Conservation (phyloP, 306 rosid species). For the Cercis canadensis region DNA sequence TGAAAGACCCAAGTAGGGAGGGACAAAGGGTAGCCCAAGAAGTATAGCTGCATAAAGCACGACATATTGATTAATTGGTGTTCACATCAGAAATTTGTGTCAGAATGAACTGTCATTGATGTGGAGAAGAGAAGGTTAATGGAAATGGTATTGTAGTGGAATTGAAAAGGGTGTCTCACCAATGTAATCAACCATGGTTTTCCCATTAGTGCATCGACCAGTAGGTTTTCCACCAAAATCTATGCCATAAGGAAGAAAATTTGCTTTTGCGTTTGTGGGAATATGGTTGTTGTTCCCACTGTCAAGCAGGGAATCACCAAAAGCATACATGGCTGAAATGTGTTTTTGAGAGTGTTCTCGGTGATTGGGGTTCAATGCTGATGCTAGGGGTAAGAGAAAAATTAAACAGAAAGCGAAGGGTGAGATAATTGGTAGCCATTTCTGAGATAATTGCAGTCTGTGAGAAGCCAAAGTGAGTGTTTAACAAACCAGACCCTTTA, state of each 20-base stretch:
- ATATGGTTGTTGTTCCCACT: constrained; percentile 46
- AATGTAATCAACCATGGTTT: constrained; percentile 47
- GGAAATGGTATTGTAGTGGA: neutral
- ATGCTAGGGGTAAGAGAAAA: neutral
- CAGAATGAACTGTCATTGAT: constrained; percentile 2
- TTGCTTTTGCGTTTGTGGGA: neutral
- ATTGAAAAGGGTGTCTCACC: constrained; percentile 29
- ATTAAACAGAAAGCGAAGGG: constrained; percentile 24
- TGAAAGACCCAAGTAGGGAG: constrained; percentile 46
- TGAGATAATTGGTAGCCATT: constrained; percentile 20
- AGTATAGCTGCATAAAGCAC: constrained; percentile 33
- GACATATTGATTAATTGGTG: neutral
- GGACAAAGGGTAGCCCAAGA: constrained; percentile 42
- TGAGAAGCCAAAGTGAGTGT: neutral
- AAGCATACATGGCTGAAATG: constrained; percentile 48
- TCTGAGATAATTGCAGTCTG: neutral
- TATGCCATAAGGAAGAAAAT: constrained; percentile 44
- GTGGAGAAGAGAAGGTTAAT: neutral
- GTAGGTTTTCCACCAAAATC: constrained; percentile 45
- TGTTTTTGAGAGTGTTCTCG: neutral
- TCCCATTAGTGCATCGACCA: constrained; percentile 49
- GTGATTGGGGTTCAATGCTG: neutral
- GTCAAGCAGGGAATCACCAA: constrained; percentile 52
- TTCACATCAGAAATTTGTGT: neutral
- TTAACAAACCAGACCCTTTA: too few species aligned